phyloP scores from a whole-genome alignment of 768 basidiomycete genomes.

The Leccinum incarnatum region DNA sequence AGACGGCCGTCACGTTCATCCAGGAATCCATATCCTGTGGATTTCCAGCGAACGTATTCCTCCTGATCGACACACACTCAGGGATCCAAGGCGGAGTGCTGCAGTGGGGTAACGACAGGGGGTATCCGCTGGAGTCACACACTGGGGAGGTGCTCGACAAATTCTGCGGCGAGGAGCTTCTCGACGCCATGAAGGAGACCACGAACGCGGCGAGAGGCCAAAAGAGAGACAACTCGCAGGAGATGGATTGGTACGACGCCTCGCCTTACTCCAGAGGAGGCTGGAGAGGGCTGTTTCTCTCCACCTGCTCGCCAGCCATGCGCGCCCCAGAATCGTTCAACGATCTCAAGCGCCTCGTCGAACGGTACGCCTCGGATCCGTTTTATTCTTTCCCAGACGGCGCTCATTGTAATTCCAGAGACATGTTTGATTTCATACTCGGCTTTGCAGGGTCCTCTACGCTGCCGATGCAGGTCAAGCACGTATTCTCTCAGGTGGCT shows the following conservation, averaged over 20 bases:
- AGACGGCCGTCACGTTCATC: not conserved
- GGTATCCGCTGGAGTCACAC: not conserved
- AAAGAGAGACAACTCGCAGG: not conserved
- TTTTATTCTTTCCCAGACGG: not conserved
- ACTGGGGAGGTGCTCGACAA: not conserved
- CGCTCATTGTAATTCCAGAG: not conserved
- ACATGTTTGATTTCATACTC: not conserved
- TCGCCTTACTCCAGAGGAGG: not conserved
- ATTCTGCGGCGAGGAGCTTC: not conserved
- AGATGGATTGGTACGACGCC: not conserved
- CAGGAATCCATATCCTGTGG: not conserved
- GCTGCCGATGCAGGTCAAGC: not conserved
- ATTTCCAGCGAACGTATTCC: not conserved
- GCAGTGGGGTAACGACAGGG: not conserved
- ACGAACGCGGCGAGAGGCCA: not conserved
- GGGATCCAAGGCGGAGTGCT: not conserved
- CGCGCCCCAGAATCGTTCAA: not conserved
- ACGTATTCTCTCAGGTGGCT: not conserved
- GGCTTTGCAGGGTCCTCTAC: not conserved
- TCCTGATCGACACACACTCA: not conserved
- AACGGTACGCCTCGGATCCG: not conserved
- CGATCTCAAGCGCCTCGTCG: not conserved
- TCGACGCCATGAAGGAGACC: not conserved
- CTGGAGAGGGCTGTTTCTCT: not conserved
- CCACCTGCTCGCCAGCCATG: not conserved